Conservation (phyloP, 345 rosid species). For the Hibiscus mutabilis region DNA sequence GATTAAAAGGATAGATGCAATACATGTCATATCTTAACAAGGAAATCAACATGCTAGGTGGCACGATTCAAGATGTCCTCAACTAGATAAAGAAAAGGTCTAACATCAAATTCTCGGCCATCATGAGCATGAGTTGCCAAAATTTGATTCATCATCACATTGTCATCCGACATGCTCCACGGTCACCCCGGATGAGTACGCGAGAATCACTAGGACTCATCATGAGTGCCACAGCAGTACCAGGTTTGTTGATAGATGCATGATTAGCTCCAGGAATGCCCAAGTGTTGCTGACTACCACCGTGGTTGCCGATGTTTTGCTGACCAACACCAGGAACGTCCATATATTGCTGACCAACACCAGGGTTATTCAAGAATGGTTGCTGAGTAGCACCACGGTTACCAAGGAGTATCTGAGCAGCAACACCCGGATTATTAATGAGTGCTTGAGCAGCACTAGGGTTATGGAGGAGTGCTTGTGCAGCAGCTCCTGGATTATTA, state of each 20-base stretch:
- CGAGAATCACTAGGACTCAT: constrained; percentile 4
- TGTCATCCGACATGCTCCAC: constrained; percentile 53
- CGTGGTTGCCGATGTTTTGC: not conserved
- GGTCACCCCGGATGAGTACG: constrained; percentile 27
- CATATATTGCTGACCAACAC: not conserved
- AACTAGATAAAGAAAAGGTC: constrained; percentile 49
- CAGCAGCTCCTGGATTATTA: not conserved
- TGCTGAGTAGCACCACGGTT: not conserved
- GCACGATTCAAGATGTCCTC: constrained; percentile 71
- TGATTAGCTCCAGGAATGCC: not conserved
- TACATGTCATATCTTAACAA: constrained; percentile 16
- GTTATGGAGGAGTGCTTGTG: not conserved
- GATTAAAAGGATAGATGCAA: not conserved
- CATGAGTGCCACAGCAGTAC: not conserved
- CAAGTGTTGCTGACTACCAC: not conserved
- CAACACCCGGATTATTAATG: not conserved
- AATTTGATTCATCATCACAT: constrained; percentile 52
- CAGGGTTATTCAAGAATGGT: not conserved
- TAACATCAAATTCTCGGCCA: constrained; percentile 59
- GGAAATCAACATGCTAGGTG: constrained; percentile 29
- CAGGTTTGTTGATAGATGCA: constrained; percentile 4
- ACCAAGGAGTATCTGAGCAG: not conserved
- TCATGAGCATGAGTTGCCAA: constrained; percentile 54
- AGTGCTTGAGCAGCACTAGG: not conserved
- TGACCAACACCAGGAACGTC: not conserved